Percentiles rank a stretch among this genome's conserved stretches.
Conservation (phyloP, 345 rosid species). For the Citrus sinensis region DVS_A1.0 CM039164.1:24205001-24205500, state of each 20-base stretch:
- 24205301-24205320: slow-evolving; percentile 67
- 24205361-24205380: slow-evolving; percentile 56
- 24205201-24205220: slow-evolving; percentile 58
- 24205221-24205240: slow-evolving; percentile 69
- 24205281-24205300: slow-evolving; percentile 59
- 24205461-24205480: slow-evolving; percentile 39
- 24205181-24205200: slow-evolving; percentile 75
- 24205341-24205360: slow-evolving; percentile 42
- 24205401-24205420: slow-evolving; percentile 48
- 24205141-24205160: slow-evolving; percentile 46
- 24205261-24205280: slow-evolving; percentile 65
- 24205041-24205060: slow-evolving; percentile 93
- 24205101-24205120: slow-evolving; percentile 74
- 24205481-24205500: slow-evolving; percentile 50
- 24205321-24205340: slow-evolving; percentile 41
- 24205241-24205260: slow-evolving; percentile 61
- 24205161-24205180: slow-evolving; percentile 76
- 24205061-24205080: slow-evolving; percentile 75
- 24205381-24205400: slow-evolving; percentile 50
- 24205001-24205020: slow-evolving; percentile 97
- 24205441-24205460: slow-evolving; percentile 41
- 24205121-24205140: slow-evolving; percentile 76
- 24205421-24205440: slow-evolving; percentile 48
- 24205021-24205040: slow-evolving; percentile 98
- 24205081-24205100: slow-evolving; percentile 64